Evolutionary conservation across 345 rosid species (phyloP).

Genomic region (Fremontodendron californicum): DNA sequence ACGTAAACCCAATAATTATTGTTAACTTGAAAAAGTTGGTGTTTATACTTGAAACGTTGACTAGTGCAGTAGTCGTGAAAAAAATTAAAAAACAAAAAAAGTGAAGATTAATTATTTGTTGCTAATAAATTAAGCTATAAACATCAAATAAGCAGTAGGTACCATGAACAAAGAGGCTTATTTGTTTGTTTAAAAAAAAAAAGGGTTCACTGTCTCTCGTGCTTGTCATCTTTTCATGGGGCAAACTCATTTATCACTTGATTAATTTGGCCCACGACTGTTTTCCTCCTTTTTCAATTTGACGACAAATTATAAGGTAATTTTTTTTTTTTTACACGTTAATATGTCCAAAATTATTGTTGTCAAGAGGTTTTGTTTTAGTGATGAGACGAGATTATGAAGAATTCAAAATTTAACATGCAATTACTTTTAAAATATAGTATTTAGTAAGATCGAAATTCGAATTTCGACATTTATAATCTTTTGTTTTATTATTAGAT

Average conservation of each 20-base stretch:
- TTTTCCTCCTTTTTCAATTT: not conserved
- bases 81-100: not conserved
- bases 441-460: no score
- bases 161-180: not conserved
- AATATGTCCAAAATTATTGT: no score
- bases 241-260: not conserved
- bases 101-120: not conserved
- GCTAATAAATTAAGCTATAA: not conserved
- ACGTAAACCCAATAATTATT: not conserved
- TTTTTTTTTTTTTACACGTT: no score
- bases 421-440: no score
- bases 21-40: no score
- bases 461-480: no score
- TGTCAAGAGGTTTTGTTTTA: no score
- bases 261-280: not conserved
- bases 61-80: not conserved
- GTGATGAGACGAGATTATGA: no score
- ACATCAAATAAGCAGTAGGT: not conserved
- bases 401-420: no score
- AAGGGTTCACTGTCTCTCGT: not conserved
- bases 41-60: not conserved
- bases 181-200: not conserved
- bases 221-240: not conserved
- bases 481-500: no score
- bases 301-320: no score